Evolutionary conservation across 495 filamentous ascomycete species (phyloP), one percentile per base, ranked within the genome.

Genomic region (Tuber umbilicatum): DNA sequence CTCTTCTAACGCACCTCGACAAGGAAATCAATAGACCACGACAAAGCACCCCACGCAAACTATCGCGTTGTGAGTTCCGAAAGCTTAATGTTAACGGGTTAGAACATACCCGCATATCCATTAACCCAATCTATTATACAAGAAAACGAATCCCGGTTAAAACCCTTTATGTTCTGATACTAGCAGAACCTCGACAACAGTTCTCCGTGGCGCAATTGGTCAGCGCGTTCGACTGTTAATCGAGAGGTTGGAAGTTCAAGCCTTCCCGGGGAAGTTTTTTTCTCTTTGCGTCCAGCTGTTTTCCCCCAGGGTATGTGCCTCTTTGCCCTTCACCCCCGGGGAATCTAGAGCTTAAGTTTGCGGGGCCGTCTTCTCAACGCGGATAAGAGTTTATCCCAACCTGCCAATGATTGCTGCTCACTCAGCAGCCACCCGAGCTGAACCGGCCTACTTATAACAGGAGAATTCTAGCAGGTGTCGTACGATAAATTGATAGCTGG

Each of bases 151-250:
- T 12, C 50, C 2, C 50, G 50, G 14, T 14, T 12, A n/a, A 60
- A 60, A 14, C 50, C 10, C 50, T 27, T 60, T 27, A 27, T 55
- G 50, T 31, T 2, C 2, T 31, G 50, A 35, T 35, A 64, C 55
- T 17, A 5, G n/a, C 6, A 2, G n/a, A 60, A 14, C 10, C 23
- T 3, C 27, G 19, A 1, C 12, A 35, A 45, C 70, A 73, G 70
- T 79, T 79, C 77, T 79, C 77, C 84, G 84, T 85, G 84, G 84
- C 84, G 84, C 84, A 85, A 85, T 85, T 79, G 84, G 84, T 81
- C 85, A 85, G 84, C 84, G 84, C 84, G 84, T 85, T 81, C 80
- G 84, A 85, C 84, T 85, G 84, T 85, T 85, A 85, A 85, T 85
- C 84, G 80, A 81, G 84, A 85, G 84, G 84, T 85, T 85, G 84